Percentiles rank a stretch among this genome's conserved stretches.
These are phyloP conservation scores for Epichloe uncinata DNA, from an alignment of 2,329 filamentous ascomycete species.

Conservation along the genomic window DNA sequence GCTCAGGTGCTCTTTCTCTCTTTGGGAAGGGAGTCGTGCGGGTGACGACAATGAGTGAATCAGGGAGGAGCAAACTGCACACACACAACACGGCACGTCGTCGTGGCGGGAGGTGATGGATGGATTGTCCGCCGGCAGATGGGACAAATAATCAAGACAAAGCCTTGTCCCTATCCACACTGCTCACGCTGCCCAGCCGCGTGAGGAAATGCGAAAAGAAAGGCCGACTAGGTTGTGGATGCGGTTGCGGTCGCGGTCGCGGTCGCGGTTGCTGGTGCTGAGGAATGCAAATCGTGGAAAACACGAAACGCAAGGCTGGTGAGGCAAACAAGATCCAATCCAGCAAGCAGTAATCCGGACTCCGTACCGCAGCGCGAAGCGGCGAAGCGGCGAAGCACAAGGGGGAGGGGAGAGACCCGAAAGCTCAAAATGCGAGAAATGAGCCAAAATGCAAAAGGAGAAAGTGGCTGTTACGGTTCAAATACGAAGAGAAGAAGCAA, in stretches of 20 bases:
- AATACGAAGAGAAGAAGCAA: background rate
- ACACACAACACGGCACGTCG: background rate
- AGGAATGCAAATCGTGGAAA: background rate
- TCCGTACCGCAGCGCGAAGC: too few relatives aligned
- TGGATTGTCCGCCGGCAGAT: background rate
- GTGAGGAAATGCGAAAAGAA: constrained; percentile 4
- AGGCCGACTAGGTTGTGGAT: background rate
- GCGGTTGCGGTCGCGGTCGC: too few relatives aligned
- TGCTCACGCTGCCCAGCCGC: constrained; percentile 2
- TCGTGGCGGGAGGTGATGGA: background rate
- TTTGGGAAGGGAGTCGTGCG: background rate
- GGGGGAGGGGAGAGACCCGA: background rate
- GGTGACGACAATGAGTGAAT: constrained; percentile 5
- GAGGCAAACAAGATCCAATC: background rate
- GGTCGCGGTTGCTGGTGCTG: background rate
- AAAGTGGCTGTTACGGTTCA: background rate
- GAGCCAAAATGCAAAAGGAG: background rate
- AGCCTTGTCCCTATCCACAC: background rate
- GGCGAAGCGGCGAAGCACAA: background rate
- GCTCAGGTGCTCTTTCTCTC: background rate
- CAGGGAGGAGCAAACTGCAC: constrained; percentile 2
- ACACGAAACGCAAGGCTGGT: background rate
- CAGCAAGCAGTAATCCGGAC: too few relatives aligned
- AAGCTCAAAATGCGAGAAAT: background rate
- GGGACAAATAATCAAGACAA: background rate